Evolutionary conservation across 371 early-diverging fungal species (phyloP), one percentile per base, ranked within the genome.

Genomic region (Apophysomyces sp.): DNA sequence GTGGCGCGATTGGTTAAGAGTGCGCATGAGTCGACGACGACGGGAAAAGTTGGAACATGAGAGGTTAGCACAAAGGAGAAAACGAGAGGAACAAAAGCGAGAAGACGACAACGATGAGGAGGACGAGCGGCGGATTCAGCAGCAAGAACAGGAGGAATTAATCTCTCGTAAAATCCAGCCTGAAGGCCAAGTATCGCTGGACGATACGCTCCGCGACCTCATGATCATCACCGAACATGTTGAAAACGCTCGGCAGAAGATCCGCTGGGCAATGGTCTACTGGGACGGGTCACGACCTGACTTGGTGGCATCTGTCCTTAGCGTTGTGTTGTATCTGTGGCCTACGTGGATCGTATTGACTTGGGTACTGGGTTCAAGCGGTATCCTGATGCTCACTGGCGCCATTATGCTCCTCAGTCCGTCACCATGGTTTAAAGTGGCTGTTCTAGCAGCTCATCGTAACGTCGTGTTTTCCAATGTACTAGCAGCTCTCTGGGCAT

Each of bases 171-270:
- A 76, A 44, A 67, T 71, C 27, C 67, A 66, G 39, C 67, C 62
- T 4, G 62, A 68, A 1, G 67, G 58, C 3, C 62, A 73, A 27
- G 69, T 74, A 39, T 73, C 75, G 59, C 71, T 80, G 69, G 80
- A 80, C 66, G 77, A 74, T 66, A 76, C 80, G 0, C 40, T 80
- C 24, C 57, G 63, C 7, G 60, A 80, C 63, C 40, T 80, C 2
- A 59, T 56, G 12, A 52, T 57, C 16, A 59, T 80, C 30, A 76
- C 72, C 39, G 60, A 56, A 1, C 70, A 59, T 54, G 60, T 74
- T 9, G 71, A 65, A 9, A 55, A 63, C 13, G 31, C 66, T 9
- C 57, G 60, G 21, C 28, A 39, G 9, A 26, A 57, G 29, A 9
- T 44, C 15, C 52, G 55, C 15, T 16, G 36, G 21, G 1, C 60